Conservation (phyloP, 1,284 basidiomycete species). For the Moniliella sp. region DNA sequence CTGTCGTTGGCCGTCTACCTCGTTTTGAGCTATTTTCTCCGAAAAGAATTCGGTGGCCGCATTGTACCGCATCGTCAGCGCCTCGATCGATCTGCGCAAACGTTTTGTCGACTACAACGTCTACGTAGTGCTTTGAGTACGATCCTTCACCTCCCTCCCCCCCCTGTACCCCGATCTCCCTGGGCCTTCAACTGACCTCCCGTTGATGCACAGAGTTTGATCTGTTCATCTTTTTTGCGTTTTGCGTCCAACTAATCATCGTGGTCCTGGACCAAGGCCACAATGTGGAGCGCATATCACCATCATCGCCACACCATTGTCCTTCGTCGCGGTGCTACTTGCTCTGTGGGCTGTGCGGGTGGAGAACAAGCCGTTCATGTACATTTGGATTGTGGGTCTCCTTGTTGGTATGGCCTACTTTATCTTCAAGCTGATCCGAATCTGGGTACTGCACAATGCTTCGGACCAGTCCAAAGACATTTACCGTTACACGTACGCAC, state of each 20-base stretch:
- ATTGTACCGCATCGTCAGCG: constrained; percentile 23
- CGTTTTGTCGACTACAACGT: constrained; percentile 17
- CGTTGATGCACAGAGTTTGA: constrained; percentile 13
- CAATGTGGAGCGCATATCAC: constrained; percentile 15
- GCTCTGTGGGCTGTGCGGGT: constrained; percentile 17
- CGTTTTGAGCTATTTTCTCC: constrained; percentile 12
- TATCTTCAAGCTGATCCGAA: constrained; percentile 17
- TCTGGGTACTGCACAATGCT: constrained; percentile 12
- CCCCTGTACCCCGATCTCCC: neutral
- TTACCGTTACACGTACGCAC: too few species aligned
- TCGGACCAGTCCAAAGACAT: constrained; percentile 19
- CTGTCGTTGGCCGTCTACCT: constrained; percentile 12
- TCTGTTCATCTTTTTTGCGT: constrained; percentile 2
- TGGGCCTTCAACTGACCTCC: too few species aligned
- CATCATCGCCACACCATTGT: constrained; percentile 16
- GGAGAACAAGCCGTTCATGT: constrained; percentile 16
- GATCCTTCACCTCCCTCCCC: neutral
- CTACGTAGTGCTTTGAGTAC: constrained; percentile 15
- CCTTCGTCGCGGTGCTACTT: constrained; percentile 13
- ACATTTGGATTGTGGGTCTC: constrained; percentile 10
- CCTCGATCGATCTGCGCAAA: constrained; percentile 13
- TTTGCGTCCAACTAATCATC: constrained; percentile 13
- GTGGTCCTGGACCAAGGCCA: constrained; percentile 14
- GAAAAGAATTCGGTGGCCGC: constrained; percentile 23
- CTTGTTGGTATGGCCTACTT: constrained; percentile 19